Evolutionary conservation across 441 rosid species (phyloP), one percentile per base, ranked within the genome.

Genomic region (Corymbia calophylla): DNA sequence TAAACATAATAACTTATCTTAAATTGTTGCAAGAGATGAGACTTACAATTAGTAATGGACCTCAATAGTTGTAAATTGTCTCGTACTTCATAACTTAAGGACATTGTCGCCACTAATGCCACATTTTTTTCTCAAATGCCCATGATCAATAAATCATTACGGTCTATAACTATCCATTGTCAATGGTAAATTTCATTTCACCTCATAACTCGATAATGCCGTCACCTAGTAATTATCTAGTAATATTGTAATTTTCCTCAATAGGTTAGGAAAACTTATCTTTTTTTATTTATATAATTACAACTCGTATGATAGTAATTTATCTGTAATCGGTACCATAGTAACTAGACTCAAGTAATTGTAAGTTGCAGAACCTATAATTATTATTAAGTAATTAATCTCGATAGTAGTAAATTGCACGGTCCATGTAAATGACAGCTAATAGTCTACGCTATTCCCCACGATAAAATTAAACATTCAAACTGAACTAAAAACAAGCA

Each of bases 41-140:
- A 68, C 44, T 68, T 17, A 4, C 80, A 5, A 8, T 64, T 15
- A 62, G 17, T 4, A 14, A 64, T 17, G 19, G 19, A 64, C 39
- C 21, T 64, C 10, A 0, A n/a, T n/a, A 35, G 13, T 10, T 4
- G 3, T 17, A 17, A 68, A 68, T 1, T 9, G 4, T 32, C 35
- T 35, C 15, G 0, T 35, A 5, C 7, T 32, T 68, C 4, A 0
- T 32, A 9, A 9, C 13, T 70, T 66, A 6, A 8, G 1, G 77
- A 66, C 8, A 3, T 0, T 4, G 10, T 31, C 4, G 8, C 47
- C 5, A 70, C 21, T 32, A 18, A 70, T 0, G 1, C 1, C 5
- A 4, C 39, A 18, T 35, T 70, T 5, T 58, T 18, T 32, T 32
- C 47, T 32, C 47, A 18, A 21, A 1, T 32, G 47, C 35, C 18